A percentile compares a stretch with the other conserved stretches of the same genome.
These are phyloP conservation scores for Claviceps spartinae DNA, from an alignment of 2,329 filamentous ascomycete species.

Conservation along the genomic window DNA sequence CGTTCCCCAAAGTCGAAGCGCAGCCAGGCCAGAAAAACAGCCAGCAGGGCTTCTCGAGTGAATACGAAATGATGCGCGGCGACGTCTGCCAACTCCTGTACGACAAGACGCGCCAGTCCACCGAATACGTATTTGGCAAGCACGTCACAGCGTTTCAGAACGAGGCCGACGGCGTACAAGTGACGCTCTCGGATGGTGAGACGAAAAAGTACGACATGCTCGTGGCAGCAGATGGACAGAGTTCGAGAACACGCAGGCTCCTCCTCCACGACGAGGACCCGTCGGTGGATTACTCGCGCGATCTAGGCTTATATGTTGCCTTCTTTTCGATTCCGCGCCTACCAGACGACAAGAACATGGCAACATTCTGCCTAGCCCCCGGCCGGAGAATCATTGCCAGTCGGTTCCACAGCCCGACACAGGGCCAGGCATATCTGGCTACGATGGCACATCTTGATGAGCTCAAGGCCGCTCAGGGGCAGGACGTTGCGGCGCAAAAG, in stretches of 20 bases:
- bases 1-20: conserved; percentile 14
- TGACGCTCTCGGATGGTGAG: conserved; percentile 30
- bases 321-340: conserved; percentile 26
- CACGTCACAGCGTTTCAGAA: conserved; percentile 17
- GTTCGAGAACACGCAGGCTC: conserved; percentile 6
- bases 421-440: conserved; percentile 11
- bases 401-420: conserved; percentile 12
- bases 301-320: conserved; percentile 17
- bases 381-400: conserved; percentile 22
- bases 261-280: conserved; percentile 17
- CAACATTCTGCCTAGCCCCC: conserved; percentile 18
- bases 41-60: conserved; percentile 33
- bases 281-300: conserved; percentile 6
- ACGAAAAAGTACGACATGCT: conserved; percentile 34
- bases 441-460: conserved; percentile 13
- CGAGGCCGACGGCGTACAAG: conserved; percentile 17
- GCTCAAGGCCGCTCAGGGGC: conserved; percentile 9
- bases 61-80: conserved; percentile 47
- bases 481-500: conserved; percentile 17
- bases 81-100: conserved; percentile 39
- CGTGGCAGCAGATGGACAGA: conserved; percentile 39
- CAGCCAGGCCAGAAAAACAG: conserved; percentile 24
- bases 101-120: conserved; percentile 19
- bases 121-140: conserved; percentile 17
- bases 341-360: conserved; percentile 10